These are phyloP conservation scores for Fusarium robinianum DNA, from an alignment of 2,329 filamentous ascomycete genomes.

Conservation along the genomic window DNA sequence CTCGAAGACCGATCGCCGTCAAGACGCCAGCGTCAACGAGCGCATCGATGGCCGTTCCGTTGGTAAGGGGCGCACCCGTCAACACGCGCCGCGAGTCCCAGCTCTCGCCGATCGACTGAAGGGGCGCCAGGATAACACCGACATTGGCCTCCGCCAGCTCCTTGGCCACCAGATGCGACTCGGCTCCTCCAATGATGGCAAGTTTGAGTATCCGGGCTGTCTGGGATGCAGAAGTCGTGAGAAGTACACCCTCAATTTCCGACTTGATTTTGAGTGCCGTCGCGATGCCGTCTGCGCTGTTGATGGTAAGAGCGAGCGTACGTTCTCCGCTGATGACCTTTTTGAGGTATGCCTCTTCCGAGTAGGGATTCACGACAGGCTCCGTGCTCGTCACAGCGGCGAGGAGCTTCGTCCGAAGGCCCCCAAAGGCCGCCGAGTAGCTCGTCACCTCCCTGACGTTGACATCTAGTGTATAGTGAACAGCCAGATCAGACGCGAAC, in stretches of 20 bases:
- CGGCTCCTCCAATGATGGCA: conserved; percentile 65
- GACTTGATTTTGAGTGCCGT: conserved; percentile 62
- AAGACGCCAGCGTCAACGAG: conserved; percentile 63
- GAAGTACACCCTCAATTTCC: conserved; percentile 53
- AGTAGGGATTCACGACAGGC: conserved; percentile 47
- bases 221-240: conserved; percentile 6
- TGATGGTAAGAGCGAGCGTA: conserved; percentile 61
- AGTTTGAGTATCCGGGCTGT: conserved; percentile 50
- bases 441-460: conserved; percentile 49
- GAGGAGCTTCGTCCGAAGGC: conserved; percentile 58
- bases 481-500: conserved; percentile 57
- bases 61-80: conserved; percentile 67
- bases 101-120: conserved; percentile 56
- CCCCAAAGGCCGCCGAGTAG: conserved; percentile 58
- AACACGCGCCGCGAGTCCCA: conserved; percentile 68
- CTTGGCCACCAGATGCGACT: conserved; percentile 62
- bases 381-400: conserved; percentile 49
- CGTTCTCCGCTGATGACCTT: conserved; percentile 58
- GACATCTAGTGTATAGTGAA: conserved; percentile 62
- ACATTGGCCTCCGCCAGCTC: conserved; percentile 61
- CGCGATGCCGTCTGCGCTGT: conserved; percentile 67
- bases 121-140: conserved; percentile 63
- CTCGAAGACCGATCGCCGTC: conserved; percentile 61
- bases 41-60: conserved; percentile 63
- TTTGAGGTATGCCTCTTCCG: conserved; percentile 55